phyloP scores from a whole-genome alignment of 2,329 filamentous ascomycete genomes.

The Sarocladium brachiariae region DNA sequence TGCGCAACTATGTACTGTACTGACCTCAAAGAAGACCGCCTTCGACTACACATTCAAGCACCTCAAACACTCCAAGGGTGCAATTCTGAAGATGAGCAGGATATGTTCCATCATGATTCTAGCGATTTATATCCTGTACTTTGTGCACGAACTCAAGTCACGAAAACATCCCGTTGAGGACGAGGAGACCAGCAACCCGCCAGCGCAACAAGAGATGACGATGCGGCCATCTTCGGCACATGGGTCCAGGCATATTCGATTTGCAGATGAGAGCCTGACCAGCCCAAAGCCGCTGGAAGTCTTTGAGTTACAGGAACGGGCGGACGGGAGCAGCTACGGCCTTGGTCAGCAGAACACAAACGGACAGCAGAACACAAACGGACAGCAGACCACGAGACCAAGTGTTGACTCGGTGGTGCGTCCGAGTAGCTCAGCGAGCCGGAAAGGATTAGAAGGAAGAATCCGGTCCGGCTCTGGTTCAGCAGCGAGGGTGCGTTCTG shows the following conservation, averaged over 20 bases:
- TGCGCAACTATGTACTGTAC: background rate
- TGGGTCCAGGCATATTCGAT: constrained; percentile 14
- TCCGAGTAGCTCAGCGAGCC: background rate
- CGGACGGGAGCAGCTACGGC: background rate
- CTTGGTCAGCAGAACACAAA: constrained; percentile 3
- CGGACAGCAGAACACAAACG: constrained; percentile 8
- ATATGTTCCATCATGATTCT: constrained; percentile 71
- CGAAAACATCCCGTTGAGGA: constrained; percentile 63
- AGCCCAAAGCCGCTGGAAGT: background rate
- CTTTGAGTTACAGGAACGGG: constrained; percentile 12
- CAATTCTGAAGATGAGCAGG: constrained; percentile 66
- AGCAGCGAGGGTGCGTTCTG: background rate
- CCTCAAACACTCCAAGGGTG: constrained; percentile 45
- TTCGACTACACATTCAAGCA: constrained; percentile 48
- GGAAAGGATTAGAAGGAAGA: background rate
- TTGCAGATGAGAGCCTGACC: constrained; percentile 18
- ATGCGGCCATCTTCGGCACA: background rate
- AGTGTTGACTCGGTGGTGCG: constrained; percentile 5
- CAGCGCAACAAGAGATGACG: background rate
- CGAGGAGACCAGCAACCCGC: constrained; percentile 41
- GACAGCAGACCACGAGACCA: background rate
- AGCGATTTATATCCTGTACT: constrained; percentile 64
- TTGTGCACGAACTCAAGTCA: constrained; percentile 69
- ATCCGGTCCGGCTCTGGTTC: constrained; percentile 1
- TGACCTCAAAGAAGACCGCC: constrained; percentile 26